Base-by-base conservation (phyloP, 345 rosid species). In the Gossypium bickii region DNA sequence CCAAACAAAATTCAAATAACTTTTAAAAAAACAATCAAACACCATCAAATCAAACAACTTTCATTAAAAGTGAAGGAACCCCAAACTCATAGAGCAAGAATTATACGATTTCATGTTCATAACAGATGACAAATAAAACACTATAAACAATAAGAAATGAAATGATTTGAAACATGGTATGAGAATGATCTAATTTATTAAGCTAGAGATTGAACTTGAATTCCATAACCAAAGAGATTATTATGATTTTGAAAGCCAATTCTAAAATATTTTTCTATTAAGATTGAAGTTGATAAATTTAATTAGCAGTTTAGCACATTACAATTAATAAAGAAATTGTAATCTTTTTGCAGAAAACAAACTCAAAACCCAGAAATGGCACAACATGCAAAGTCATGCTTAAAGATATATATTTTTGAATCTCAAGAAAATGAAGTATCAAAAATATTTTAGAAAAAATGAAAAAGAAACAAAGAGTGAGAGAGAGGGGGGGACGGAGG, bases 311-410 rank as follows among this genome's bases (percentile, higher is more conserved):
- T 20, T 57, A 57, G 7, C 12, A 57, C 29, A 57, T 20, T 8
- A 22, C 5, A 22, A 57, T 2, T 20, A 56, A 34, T 34, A 34
- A 34, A 34, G 1, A 34, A 34, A 4, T 34, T 34, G 6, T 34
- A 73, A 44, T 74, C 74, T 60, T 61, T 10, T 27, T 45, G 6
- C n/a, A 22, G 2, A 59, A 29, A 76, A 79, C 38, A 52, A 72
- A 52, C 67, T 41, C n/a, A 7, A 67, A 70, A 70, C 66, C 78
- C 82, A 74, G 77, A 56, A 69, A 59, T 60, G 48, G 52, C 59
- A 51, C 3, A 49, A 69, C 45, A 49, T 41, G 61, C 74, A 53
- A 67, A 59, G 62, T 71, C 20, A 59, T 45, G 22, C 4, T 4
- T 58, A 13, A 66, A 29, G 67, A 59, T 24, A 71, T 47, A 70